These are phyloP conservation scores for Mycosphaerelloides madeirae DNA, from an alignment of 2,329 filamentous ascomycete genomes.

Conservation along the genomic window DNA sequence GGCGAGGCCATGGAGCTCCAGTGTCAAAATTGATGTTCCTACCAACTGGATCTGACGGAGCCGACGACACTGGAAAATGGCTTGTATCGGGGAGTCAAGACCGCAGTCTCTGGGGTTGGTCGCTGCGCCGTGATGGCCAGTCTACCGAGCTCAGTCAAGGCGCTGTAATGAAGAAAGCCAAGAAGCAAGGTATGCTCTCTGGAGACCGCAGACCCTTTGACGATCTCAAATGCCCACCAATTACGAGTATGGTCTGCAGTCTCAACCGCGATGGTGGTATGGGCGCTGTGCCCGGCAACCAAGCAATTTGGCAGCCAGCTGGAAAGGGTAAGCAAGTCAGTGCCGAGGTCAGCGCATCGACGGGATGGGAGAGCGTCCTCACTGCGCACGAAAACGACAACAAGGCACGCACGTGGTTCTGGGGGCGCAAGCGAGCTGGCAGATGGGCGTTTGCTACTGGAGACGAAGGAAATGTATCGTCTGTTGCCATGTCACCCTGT, in stretches of 20 bases:
- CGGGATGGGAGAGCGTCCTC: slow-evolving; percentile 94
- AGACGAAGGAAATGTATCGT: slow-evolving; percentile 74
- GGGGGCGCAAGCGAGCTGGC: slow-evolving; percentile 88
- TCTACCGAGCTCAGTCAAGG: slow-evolving; percentile 92
- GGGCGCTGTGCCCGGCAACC: slow-evolving; percentile 72
- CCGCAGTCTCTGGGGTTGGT: slow-evolving; percentile 93
- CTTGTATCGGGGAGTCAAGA: slow-evolving; percentile 84
- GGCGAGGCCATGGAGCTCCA: slow-evolving; percentile 83
- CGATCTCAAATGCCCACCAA: slow-evolving; percentile 78
- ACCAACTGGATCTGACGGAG: slow-evolving; percentile 81
- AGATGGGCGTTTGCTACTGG: slow-evolving; percentile 87
- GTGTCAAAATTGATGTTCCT: slow-evolving; percentile 80
- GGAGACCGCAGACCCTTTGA: slow-evolving; percentile 43
- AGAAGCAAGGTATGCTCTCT: slow-evolving; percentile 70
- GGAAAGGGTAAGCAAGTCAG: slow-evolving; percentile 56
- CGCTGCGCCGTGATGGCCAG: slow-evolving; percentile 87
- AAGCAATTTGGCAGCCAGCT: slow-evolving; percentile 77
- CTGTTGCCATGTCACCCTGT: slow-evolving; percentile 83
- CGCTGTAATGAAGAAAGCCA: slow-evolving; percentile 78
- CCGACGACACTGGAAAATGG: slow-evolving; percentile 89
- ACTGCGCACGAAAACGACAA: slow-evolving; percentile 85
- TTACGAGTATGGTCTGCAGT: slow-evolving; percentile 85
- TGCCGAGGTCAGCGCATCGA: slow-evolving; percentile 68
- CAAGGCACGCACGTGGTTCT: slow-evolving; percentile 93
- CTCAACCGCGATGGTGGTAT: slow-evolving; percentile 94